Evolutionary conservation across 768 basidiomycete genomes (phyloP).

Genomic region (Terana coerulea): DNA sequence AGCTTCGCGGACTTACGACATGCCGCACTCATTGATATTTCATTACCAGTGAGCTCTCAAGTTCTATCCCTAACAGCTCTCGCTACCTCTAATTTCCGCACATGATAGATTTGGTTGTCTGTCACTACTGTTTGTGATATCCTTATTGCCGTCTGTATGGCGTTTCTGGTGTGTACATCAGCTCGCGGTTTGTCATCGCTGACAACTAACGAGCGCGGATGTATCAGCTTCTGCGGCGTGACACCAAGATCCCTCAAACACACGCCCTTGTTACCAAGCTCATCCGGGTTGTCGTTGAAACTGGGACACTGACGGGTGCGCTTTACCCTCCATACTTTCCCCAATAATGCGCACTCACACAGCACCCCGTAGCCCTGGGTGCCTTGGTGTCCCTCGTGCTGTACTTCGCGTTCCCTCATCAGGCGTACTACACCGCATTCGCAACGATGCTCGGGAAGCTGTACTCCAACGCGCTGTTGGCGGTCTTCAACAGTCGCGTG

Average conservation of each 20-base stretch:
- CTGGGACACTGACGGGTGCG: conserved; percentile 2
- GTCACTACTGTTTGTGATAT: conserved; percentile 21
- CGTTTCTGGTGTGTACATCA: conserved; percentile 18
- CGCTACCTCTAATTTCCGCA: background rate
- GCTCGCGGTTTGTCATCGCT: too few relatives aligned
- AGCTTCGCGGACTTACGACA: background rate
- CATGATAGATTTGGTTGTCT: conserved; percentile 23
- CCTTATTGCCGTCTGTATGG: conserved; percentile 23
- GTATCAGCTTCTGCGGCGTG: background rate
- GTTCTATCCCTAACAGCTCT: background rate
- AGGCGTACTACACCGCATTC: background rate
- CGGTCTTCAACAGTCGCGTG: conserved; percentile 6
- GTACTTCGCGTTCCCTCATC: background rate
- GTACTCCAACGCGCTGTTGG: conserved; percentile 8
- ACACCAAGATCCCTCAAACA: background rate
- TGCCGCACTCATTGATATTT: background rate
- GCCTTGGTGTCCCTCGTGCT: background rate
- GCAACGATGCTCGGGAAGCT: conserved; percentile 3
- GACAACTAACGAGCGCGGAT: background rate
- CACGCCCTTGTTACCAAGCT: background rate
- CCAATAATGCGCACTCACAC: background rate
- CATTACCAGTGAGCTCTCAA: background rate
- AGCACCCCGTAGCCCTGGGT: background rate
- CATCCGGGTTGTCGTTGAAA: conserved; percentile 1
- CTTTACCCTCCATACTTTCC: background rate